These are phyloP conservation scores for Leccinum arenicola DNA, from an alignment of 768 basidiomycete genomes.

Conservation along the genomic window DNA sequence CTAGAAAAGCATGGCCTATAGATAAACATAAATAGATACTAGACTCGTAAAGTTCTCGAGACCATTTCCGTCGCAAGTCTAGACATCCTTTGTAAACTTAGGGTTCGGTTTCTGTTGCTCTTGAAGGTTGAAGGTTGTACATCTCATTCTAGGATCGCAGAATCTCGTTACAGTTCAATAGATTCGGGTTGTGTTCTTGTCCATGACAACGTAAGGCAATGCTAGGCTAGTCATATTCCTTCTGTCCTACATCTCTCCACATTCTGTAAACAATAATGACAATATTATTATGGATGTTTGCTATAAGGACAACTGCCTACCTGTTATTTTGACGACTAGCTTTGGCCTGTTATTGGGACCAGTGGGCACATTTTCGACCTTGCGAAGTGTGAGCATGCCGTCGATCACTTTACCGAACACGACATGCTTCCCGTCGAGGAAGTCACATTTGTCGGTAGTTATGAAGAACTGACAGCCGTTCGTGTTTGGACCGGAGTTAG, in stretches of 20 bases:
- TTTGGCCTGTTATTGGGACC: constrained; percentile 90
- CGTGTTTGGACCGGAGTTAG: constrained; percentile 91
- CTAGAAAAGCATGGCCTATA: constrained; percentile 17
- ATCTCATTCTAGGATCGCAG: background rate
- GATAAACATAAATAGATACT: background rate
- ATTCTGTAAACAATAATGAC: constrained; percentile 36
- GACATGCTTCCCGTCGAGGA: constrained; percentile 93
- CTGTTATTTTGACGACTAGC: constrained; percentile 81
- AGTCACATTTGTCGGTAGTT: constrained; percentile 92
- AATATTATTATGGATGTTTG: background rate
- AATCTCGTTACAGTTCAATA: background rate
- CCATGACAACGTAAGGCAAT: background rate
- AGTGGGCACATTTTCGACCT: constrained; percentile 94
- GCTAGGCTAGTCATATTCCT: background rate
- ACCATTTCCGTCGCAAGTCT: background rate
- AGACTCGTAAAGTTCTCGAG: background rate
- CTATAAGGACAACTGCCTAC: constrained; percentile 39
- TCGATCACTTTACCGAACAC: constrained; percentile 91
- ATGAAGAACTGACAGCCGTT: constrained; percentile 99
- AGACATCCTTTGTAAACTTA: background rate
- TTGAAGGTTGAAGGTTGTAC: background rate
- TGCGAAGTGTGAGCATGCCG: constrained; percentile 92
- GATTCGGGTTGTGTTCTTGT: background rate
- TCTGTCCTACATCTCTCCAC: constrained; percentile 52
- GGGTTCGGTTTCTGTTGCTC: background rate